A percentile compares a stretch with the other conserved stretches of the same genome.
Evolutionary conservation across 768 basidiomycete genomes (phyloP).

Genomic region (Gyrodon lividus): DNA sequence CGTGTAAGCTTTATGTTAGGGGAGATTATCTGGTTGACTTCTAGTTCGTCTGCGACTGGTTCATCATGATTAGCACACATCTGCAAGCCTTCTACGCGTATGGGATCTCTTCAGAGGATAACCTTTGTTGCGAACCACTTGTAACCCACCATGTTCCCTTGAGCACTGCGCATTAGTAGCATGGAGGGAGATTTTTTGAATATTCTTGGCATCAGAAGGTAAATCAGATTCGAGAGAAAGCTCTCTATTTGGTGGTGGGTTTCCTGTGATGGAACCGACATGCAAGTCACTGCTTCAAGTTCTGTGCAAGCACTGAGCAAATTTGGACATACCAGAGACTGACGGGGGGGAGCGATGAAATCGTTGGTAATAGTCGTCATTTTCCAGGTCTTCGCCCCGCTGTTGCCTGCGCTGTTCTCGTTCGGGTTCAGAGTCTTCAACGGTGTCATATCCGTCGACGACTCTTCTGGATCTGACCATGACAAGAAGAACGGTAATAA

Average conservation of each 20-base stretch:
- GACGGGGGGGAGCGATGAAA: not conserved
- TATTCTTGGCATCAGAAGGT: not conserved
- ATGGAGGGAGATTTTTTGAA: not conserved
- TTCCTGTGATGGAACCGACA: not conserved
- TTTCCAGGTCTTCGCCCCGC: not conserved
- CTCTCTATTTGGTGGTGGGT: not conserved
- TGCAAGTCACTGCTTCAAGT: not conserved
- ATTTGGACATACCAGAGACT: not conserved
- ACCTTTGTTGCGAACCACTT: not conserved
- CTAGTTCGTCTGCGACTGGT: not conserved
- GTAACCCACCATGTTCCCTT: not conserved
- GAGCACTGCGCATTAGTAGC: not conserved
- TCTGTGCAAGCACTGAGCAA: not conserved
- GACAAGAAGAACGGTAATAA: not conserved
- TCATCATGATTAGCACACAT: not conserved
- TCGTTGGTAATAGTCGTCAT: not conserved
- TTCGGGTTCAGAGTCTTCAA: constrained; percentile 76
- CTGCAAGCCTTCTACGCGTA: not conserved
- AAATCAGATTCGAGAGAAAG: not conserved
- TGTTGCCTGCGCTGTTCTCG: constrained; percentile 40
- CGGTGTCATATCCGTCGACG: constrained; percentile 35
- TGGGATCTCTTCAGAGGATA: not conserved
- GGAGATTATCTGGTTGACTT: not conserved
- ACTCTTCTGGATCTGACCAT: not conserved
- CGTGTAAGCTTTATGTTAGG: not conserved